Evolutionary conservation across 495 filamentous ascomycete species (phyloP), one percentile per base, ranked within the genome.

Genomic region (Aspergillus ostianus): DNA sequence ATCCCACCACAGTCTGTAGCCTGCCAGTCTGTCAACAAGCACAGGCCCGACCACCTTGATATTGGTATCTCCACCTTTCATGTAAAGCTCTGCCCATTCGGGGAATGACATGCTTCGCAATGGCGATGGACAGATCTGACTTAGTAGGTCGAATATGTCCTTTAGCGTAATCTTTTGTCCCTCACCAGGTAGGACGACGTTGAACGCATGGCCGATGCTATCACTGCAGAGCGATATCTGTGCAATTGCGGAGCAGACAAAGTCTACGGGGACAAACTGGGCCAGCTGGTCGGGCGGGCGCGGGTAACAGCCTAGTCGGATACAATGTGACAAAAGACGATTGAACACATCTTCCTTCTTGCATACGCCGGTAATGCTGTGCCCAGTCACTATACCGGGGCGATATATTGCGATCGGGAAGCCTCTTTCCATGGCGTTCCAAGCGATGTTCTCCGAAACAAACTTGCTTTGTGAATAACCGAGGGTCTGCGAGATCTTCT

Each of bases 391-490:
- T 6, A 56, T 50, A 3, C 54, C 55, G 3, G 61, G 57, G 4
- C 64, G 54, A 57, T 67, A 61, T 19, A 67, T 61, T 29, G 55
- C 23, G 27, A 67, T 51, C 0, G 60, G 64, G 44, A 67, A 49
- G 0, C 64, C 64, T 21, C 56, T 60, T 0, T 48, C 26, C 13
- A 61, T 61, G 0, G 58, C 57, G n/a, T 60, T 58, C 60, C 58
- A 60, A 2, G 58, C 15, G 8, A 67, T 53, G 10, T 18, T 47
- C 17, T 67, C 64, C 1, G 57, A 58, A 4, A 63, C 58, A 26
- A 55, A 60, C 36, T 67, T 57, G 57, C 64, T 67, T 21, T 60
- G 57, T 2, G 64, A 54, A 21, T 67, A 63, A 7, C 64, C 64
- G 41, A 57, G 36, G 5, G 56, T 51, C 17, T 63, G 41, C 6